Base-by-base conservation (phyloP, 2,329 filamentous ascomycete genomes). In the Botrytis tulipae region DNA sequence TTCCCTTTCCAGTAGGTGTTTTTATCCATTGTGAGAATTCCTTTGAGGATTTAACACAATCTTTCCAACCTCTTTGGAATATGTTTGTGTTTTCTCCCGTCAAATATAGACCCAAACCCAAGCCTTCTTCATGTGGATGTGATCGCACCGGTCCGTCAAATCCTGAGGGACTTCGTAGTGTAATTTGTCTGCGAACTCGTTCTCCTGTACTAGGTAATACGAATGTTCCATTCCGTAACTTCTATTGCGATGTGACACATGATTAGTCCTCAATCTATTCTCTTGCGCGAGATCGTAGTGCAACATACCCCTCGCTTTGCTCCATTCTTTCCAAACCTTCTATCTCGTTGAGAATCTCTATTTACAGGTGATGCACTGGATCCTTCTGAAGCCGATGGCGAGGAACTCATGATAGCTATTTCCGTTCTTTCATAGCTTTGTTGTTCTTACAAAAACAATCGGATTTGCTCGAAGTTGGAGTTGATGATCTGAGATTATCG, bases 121-220 rank as follows among this genome's bases (percentile, higher is more conserved):
- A 22, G 4, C 59, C 71, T 69, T 69, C 71, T 32, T 69, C 71
- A n/a, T 48, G 16, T 54, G 76, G 74, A 29, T 75, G 67, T 65
- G 73, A 48, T 46, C 70, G 59, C 44, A 72, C 68, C 29, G 76
- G 65, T 7, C 75, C 74, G 62, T 80, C 78, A 40, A 77, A 80
- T 42, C 73, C 78, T 73, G 86, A 83, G 71, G 87, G 79, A 79
- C 84, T 85, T 78, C 92, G 91, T 42, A 97, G 86, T 35, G 92
- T 95, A 78, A 97, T 94, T 75, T 91, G 88, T 75, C 92, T 92
- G 80, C 90, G 92, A 65, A 94, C 88, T 76, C 94, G 92, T 82
- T 97, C 93, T 79, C 95, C 95, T 4, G 94, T 98, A 74, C 88
- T 86, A 12, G 95, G 94, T 72, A 97, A 88, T 78, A 98, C 92